Conservation (phyloP, 164 flowering plant genomes). For the Aristolochia californica region DNA sequence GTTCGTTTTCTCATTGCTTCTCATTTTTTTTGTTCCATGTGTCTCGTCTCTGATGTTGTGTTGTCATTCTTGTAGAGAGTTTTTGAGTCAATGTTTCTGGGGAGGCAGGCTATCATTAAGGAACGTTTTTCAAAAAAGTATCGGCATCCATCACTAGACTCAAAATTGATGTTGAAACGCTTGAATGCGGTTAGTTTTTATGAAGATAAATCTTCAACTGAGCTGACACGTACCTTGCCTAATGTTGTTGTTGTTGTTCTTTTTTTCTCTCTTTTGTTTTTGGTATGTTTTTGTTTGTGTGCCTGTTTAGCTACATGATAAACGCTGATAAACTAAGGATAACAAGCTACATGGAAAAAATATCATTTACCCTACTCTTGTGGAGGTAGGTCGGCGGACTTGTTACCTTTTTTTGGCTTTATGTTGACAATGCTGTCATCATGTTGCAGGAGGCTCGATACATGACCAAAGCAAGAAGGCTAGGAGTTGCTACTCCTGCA, state of each 20-base stretch:
- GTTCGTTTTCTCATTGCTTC: background rate
- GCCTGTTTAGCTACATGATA: background rate
- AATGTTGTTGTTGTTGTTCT: background rate
- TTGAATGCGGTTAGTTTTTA: slow-evolving; percentile 73
- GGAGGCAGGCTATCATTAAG: slow-evolving; percentile 66
- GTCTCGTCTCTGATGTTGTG: background rate
- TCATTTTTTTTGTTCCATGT: background rate
- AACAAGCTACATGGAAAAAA: background rate
- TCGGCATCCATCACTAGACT: slow-evolving; percentile 78
- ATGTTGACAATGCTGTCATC: background rate
- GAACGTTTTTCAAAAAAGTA: slow-evolving; percentile 96
- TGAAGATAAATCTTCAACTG: too few species aligned
- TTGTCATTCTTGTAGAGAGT: slow-evolving; percentile 46
- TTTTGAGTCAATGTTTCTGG: slow-evolving; percentile 69
- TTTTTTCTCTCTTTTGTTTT: background rate
- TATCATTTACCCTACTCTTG: background rate
- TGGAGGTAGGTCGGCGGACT: background rate
- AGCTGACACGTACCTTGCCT: background rate
- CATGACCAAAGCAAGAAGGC: slow-evolving; percentile 86
- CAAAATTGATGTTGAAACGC: slow-evolving; percentile 76
- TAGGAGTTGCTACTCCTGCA: slow-evolving; percentile 76
- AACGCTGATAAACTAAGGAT: background rate
- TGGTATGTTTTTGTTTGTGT: background rate
- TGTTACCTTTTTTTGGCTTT: background rate
- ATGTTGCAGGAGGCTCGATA: slow-evolving; percentile 80